Conservation (phyloP, 495 filamentous ascomycete genomes). For the Durotheca rogersii region DNA sequence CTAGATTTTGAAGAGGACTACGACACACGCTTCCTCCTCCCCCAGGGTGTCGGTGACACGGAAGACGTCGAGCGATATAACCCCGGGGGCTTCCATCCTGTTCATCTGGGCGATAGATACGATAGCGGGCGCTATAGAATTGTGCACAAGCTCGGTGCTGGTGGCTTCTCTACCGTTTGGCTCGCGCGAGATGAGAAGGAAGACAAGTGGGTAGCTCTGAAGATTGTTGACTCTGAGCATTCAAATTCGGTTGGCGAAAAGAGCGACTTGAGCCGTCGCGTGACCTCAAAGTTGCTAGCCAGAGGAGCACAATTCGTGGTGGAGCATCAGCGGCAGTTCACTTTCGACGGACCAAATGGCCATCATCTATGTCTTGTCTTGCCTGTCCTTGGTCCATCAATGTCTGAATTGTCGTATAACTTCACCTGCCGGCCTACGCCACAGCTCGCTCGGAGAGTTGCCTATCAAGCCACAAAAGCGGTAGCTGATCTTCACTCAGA, state of each 20-base stretch:
- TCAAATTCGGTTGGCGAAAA: slow-evolving; percentile 13
- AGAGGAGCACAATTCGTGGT: slow-evolving; percentile 5
- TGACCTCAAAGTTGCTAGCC: neutral
- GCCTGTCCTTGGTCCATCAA: slow-evolving; percentile 23
- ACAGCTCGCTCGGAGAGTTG: slow-evolving; percentile 11
- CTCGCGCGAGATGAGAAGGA: slow-evolving; percentile 37
- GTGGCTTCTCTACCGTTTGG: slow-evolving; percentile 48
- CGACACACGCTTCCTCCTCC: too few species aligned
- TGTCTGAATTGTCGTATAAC: slow-evolving; percentile 17
- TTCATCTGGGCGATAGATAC: slow-evolving; percentile 37
- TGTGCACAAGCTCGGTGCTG: slow-evolving; percentile 44
- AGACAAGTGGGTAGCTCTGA: slow-evolving; percentile 28
- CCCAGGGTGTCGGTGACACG: too few species aligned
- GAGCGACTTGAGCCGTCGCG: slow-evolving; percentile 10
- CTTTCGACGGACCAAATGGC: slow-evolving; percentile 27
- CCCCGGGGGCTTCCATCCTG: slow-evolving; percentile 46
- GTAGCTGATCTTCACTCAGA: slow-evolving; percentile 19
- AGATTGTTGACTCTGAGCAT: slow-evolving; percentile 23
- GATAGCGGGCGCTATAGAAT: slow-evolving; percentile 38
- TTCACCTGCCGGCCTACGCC: slow-evolving; percentile 16
- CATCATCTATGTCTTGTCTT: slow-evolving; percentile 28
- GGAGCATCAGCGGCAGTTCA: slow-evolving; percentile 19
- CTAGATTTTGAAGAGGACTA: too few species aligned
- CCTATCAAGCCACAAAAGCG: slow-evolving; percentile 23
- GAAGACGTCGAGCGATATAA: too few species aligned